Conservation (phyloP, 495 filamentous ascomycete genomes). For the Hypoxylon fragiforme region DNA sequence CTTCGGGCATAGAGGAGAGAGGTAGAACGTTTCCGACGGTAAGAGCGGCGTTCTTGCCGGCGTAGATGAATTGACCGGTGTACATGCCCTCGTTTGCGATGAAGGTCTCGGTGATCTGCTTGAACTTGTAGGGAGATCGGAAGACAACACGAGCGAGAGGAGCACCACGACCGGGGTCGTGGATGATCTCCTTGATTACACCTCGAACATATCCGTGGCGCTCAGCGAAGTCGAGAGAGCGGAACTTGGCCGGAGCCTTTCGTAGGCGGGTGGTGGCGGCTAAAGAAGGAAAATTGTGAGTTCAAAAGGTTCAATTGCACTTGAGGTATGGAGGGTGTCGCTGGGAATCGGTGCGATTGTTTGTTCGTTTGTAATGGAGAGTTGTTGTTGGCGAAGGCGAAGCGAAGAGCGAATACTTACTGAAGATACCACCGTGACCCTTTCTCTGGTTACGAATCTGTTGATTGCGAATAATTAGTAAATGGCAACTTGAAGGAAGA, state of each 20-base stretch:
- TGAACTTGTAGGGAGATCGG: conserved; percentile 90
- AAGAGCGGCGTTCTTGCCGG: conserved; percentile 94
- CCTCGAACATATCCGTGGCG: conserved; percentile 96
- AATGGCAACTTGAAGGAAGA: conserved; percentile 2
- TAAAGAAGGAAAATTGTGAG: conserved; percentile 33
- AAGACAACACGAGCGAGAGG: conserved; percentile 95
- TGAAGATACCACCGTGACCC: conserved; percentile 98
- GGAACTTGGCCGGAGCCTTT: conserved; percentile 86
- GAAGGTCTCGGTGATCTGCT: conserved; percentile 91
- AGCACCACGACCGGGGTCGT: conserved; percentile 97
- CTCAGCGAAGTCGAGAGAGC: conserved; percentile 92
- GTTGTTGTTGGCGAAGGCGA: conserved; percentile 23
- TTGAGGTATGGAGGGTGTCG: too few relatives aligned
- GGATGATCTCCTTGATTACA: conserved; percentile 98
- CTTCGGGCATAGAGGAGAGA: conserved; percentile 90
- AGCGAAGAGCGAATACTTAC: conserved; percentile 54
- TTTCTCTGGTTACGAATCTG: conserved; percentile 96
- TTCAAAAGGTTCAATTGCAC: not conserved
- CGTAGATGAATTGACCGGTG: conserved; percentile 99
- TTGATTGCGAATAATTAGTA: conserved; percentile 28
- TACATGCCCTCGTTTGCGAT: conserved; percentile 99
- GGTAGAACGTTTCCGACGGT: conserved; percentile 97
- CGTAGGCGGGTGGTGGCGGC: conserved; percentile 79
- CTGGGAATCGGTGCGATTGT: too few relatives aligned
- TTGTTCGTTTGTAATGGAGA: too few relatives aligned